Evolutionary conservation across 352 stramenopile species (phyloP), one percentile per base, ranked within the genome.

Genomic region (Blastocystis sp.): DNA sequence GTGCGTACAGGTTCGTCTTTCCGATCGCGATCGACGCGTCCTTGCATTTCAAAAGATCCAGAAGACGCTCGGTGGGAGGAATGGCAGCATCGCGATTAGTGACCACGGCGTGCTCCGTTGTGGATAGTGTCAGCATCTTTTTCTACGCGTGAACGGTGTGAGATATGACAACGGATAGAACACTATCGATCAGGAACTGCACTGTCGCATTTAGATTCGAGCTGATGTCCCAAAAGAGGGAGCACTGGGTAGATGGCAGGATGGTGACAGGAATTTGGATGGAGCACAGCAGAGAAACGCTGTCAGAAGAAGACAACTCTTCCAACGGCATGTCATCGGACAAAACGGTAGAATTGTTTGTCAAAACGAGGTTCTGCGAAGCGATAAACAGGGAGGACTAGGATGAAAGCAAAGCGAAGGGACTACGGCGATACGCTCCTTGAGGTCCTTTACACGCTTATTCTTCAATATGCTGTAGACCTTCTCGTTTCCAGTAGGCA

Each of bases 361-460:
- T 26, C 33, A 85, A 13, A 69, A 31, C 31, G 35, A 63, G 60
- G 37, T 85, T 67, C n/a, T 66, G 51, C 21, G 74, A 21, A 29
- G 74, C 74, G 16, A 85, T 69, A 55, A 37, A 85, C n/a, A 85
- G 74, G 41, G 50, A 85, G 2, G 61, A n/a, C 74, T 85, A 85
- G n/a, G 45, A n/a, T 50, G 19, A 69, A 41, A 41, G 39, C 0
- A 16, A 37, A 16, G 12, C 0, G 66, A 13, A 19, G 59, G 26
- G 29, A 3, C 37, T 85, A 85, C 74, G 41, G 74, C 50, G n/a
- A 85, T 85, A 21, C 35, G 59, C 51, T 85, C 74, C 31, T 85
- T 85, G 26, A 85, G n/a, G 26, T 85, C 74, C 3, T 12, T 1
- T 9, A 85, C 74, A 29, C 50, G 37, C 37, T 85, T 85, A n/a